Base-by-base conservation (phyloP, 495 filamentous ascomycete species). In the Neurospora africana region DNA sequence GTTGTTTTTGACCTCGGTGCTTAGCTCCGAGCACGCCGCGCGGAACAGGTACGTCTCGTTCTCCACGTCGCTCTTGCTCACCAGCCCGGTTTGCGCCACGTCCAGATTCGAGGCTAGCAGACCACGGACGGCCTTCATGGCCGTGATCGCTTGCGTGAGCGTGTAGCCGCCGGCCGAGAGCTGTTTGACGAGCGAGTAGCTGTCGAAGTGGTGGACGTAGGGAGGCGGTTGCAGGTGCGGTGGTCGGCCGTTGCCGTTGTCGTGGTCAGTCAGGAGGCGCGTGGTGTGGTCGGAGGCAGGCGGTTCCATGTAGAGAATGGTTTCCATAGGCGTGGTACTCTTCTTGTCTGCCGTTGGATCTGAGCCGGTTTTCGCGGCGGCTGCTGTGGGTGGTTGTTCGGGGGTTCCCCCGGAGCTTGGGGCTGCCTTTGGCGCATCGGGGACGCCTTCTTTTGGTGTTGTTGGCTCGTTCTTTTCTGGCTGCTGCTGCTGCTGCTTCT, bases 161-260 rank as follows among this genome's bases (percentile, higher is more conserved):
- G 83, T 88, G 80, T 93, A 97, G 3, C 90, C 92, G 27, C 89
- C 86, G 0, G 81, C 80, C 27, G 89, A 84, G 6, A 99, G 88
- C 74, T 92, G 87, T 67, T 90, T 89, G 5, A 97, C 95, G 2
- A 97, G 86, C 5, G 88, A 89, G 77, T 94, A 98, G 21, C 91
- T 97, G 82, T 99, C 95, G 80, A 99, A 99, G 83, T 98, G 93
- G 83, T 99, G 95, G 15, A 97, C 88, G 79, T 97, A 95, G 4
- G 88, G 92, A 19, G 92, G 87, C 0, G 92, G 87, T 8, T 88
- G 83, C 38, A 97, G 89, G 65, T 90, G 90, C 21, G 87, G 87
- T 74, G 78, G 79, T 23, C 5, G 47, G 36, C 19, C 35, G 19
- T 72, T 68, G 70, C 68, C 17, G 65, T 69, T 23, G 61, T 39